Base-by-base conservation (phyloP, 2,329 filamentous ascomycete genomes). In the Calonectria crousiana region DNA sequence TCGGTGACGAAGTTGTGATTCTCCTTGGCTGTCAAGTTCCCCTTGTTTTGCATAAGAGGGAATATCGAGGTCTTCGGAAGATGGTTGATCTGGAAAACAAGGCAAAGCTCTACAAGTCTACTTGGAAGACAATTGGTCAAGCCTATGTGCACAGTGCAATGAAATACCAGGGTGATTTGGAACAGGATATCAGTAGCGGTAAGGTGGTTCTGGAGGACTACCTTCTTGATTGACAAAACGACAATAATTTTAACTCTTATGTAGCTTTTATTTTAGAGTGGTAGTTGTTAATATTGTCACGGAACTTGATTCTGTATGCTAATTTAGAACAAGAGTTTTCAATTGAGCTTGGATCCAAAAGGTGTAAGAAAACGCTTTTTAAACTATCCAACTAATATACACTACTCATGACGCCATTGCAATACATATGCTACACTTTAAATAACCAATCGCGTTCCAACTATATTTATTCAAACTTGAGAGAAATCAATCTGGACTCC, bases 401-500 rank as follows among this genome's bases (percentile, higher is more conserved):
- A 18, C 32, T 62, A 62, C n/a, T 41, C 56, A 23, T 11, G 41
- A 38, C 56, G 38, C 36, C 56, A 23, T 47, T 20, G n/a, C 44
- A 23, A 47, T 62, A 28, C 20, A 58, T 36, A 36, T 23, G 20
- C 8, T 28, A 56, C 34, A 9, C 18, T 38, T 41, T 28, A 60
- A 60, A 41, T 28, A n/a, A 26, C 8, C n/a, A 28, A 62, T 41
- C 14, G 16, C 32, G 23, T 41, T 26, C 36, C 9, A 26, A 18
- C n/a, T 13, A 4, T 26, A 60, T 38, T 41, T 74, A 73, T 47
- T 76, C 72, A 62, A 62, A 62, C 65, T 72, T 68, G 14, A 71
- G 44, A 69, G 67, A 67, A n/a, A 79, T 76, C 62, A 80, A 71
- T 70, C 76, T 78, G 4, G 78, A 80, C 67, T 75, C 75, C 67